Conservation (phyloP, 495 filamentous ascomycete genomes). For the Penicillium cataractarum region DNA sequence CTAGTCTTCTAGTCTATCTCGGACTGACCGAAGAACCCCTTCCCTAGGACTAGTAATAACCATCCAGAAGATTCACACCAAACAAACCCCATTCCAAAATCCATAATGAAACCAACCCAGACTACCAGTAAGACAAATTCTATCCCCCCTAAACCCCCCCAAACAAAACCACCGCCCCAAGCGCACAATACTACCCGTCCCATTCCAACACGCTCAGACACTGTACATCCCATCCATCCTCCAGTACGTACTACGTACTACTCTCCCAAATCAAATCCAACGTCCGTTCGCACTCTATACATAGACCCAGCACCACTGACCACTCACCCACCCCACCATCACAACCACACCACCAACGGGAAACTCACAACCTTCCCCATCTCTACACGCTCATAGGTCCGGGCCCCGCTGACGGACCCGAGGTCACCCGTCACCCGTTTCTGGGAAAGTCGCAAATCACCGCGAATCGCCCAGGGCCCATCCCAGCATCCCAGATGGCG, state of each 20-base stretch:
- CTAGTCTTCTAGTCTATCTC: neutral
- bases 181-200: slow-evolving; percentile 1
- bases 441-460: neutral
- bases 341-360: neutral
- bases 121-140: no score
- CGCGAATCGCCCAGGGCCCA: neutral
- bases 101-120: neutral
- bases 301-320: slow-evolving; percentile 8
- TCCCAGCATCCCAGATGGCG: slow-evolving; percentile 23
- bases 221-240: no score
- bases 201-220: slow-evolving; percentile 12
- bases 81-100: neutral
- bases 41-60: neutral
- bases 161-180: slow-evolving; percentile 15
- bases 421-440: slow-evolving; percentile 19
- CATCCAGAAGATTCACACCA: neutral
- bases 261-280: no score
- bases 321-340: no score
- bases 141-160: neutral
- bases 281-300: slow-evolving; percentile 25
- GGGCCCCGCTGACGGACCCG: slow-evolving; percentile 15
- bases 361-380: neutral
- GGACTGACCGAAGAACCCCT: neutral
- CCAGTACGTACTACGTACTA: no score
- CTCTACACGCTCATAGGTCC: slow-evolving; percentile 26